These are phyloP conservation scores for Cladosporium halotolerans DNA, from an alignment of 2,329 filamentous ascomycete genomes.

Conservation along the genomic window DNA sequence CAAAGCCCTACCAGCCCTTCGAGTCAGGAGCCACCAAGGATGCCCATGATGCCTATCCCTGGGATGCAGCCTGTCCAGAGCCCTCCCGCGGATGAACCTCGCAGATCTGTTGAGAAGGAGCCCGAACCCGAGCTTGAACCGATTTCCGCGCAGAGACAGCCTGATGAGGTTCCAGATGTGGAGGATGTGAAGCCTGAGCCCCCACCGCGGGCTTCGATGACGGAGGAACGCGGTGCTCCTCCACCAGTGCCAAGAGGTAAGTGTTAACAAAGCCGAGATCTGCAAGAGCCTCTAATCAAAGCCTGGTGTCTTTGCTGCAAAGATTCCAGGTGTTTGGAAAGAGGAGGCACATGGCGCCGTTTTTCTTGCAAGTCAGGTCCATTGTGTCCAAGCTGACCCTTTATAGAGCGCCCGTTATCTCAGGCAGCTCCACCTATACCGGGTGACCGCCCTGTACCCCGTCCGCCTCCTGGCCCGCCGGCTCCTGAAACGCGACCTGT, in stretches of 20 bases:
- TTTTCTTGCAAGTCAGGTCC: too few relatives aligned
- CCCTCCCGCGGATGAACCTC: conserved; percentile 38
- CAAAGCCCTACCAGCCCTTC: conserved; percentile 22
- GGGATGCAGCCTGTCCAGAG: conserved; percentile 58
- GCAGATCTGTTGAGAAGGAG: conserved; percentile 4
- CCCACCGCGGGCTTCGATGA: conserved; percentile 34
- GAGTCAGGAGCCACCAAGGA: conserved; percentile 32
- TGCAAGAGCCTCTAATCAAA: too few relatives aligned
- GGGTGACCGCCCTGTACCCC: conserved; percentile 35
- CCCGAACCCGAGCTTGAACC: not conserved
- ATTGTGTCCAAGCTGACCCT: too few relatives aligned
- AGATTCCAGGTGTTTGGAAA: too few relatives aligned
- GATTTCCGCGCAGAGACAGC: conserved; percentile 5
- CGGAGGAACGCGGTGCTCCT: conserved; percentile 33
- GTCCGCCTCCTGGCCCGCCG: conserved; percentile 32
- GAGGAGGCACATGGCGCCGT: too few relatives aligned
- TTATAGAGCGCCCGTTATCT: conserved; percentile 17
- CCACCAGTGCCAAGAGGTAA: conserved; percentile 47
- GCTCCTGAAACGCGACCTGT: conserved; percentile 44
- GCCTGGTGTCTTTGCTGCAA: too few relatives aligned
- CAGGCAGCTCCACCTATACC: conserved; percentile 29
- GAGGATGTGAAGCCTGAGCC: conserved; percentile 46
- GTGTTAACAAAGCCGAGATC: conserved; percentile 11
- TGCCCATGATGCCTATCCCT: conserved; percentile 47
- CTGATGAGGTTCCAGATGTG: conserved; percentile 45